Base-by-base conservation (phyloP, 371 early-diverging fungal species). In the Mortierella sp. region DNA sequence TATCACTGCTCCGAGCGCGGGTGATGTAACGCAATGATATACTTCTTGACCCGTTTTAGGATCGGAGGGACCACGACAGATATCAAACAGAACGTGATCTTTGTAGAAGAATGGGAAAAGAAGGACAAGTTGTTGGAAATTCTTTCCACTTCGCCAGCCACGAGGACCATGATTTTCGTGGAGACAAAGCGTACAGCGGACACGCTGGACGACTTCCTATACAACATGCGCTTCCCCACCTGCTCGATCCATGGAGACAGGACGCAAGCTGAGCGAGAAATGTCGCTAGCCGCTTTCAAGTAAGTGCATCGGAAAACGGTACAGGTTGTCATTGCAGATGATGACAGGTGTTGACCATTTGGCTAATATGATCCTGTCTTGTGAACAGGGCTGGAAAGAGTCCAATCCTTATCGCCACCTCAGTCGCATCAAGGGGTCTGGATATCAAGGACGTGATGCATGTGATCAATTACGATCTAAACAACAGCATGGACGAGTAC, bases 351-450 rank as follows among this genome's bases (percentile, higher is more conserved):
- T n/a, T n/a, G n/a, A n/a, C n/a, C n/a, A n/a, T n/a, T 34, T 34
- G 7, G 4, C 34, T 34, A 34, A 34, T 10, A 14, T 19, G 27
- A 10, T 30, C 23, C 26, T 30, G 7, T 5, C 31, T 19, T 16
- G 10, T 58, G 4, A 34, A 7, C 34, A 67, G 74, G 43, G 26
- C 70, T 16, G 93, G 91, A 26, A 82, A 81, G 26, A 88, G 90
- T 47, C 93, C 93, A 4, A 89, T 96, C 52, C 68, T 98, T 41
- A 92, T 97, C 38, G 96, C 95, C 27, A 98, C 97, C 3, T 95
- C 95, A 41, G 94, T 98, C 7, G 96, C 94, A 58, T 91, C 96
- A 24, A 88, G 98, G 80, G 98, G 98, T 64, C 80, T 96, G 42
- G 96, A 96, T 81, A 89, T 96, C 48, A 87, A 89, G 58, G 87